These are phyloP conservation scores for Sarcomyxa edulis DNA, from an alignment of 768 basidiomycete genomes.

Conservation along the genomic window DNA sequence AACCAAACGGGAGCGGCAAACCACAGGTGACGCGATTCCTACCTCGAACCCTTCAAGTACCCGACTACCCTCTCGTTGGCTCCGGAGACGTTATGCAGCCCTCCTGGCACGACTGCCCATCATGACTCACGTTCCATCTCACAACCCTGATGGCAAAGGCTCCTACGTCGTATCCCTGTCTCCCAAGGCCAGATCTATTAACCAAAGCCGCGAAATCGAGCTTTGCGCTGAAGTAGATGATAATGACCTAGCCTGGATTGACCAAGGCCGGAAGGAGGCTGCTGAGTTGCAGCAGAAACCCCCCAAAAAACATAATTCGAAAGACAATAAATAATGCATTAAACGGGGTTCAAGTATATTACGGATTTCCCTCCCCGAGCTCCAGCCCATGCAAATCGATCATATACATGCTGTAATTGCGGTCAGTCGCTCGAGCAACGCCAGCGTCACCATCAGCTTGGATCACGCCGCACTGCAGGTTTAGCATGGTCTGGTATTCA, in stretches of 20 bases:
- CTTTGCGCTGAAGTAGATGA: slow-evolving; percentile 23
- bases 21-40: neutral
- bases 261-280: slow-evolving; percentile 9
- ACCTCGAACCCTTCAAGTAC: slow-evolving; percentile 15
- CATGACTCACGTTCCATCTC: slow-evolving; percentile 29
- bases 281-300: slow-evolving; percentile 4
- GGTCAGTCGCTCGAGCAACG: slow-evolving; percentile 50
- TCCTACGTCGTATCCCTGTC: slow-evolving; percentile 27
- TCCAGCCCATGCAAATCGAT: slow-evolving; percentile 87
- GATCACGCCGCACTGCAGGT: slow-evolving; percentile 83
- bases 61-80: slow-evolving; percentile 35
- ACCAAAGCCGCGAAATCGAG: slow-evolving; percentile 14
- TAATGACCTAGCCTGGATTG: slow-evolving; percentile 30
- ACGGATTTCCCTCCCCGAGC: slow-evolving; percentile 38
- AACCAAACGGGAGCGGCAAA: slow-evolving; percentile 29
- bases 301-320: slow-evolving; percentile 3
- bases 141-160: slow-evolving; percentile 7
- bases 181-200: slow-evolving; percentile 19
- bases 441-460: slow-evolving; percentile 47
- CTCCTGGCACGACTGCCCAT: slow-evolving; percentile 60
- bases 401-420: slow-evolving; percentile 80
- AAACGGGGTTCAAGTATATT: slow-evolving; percentile 8
- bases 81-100: slow-evolving; percentile 50
- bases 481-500: slow-evolving; percentile 89
- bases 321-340: neutral